These are phyloP conservation scores for Puccinia triticina DNA, from an alignment of 1,284 basidiomycete genomes.

Conservation along the genomic window DNA sequence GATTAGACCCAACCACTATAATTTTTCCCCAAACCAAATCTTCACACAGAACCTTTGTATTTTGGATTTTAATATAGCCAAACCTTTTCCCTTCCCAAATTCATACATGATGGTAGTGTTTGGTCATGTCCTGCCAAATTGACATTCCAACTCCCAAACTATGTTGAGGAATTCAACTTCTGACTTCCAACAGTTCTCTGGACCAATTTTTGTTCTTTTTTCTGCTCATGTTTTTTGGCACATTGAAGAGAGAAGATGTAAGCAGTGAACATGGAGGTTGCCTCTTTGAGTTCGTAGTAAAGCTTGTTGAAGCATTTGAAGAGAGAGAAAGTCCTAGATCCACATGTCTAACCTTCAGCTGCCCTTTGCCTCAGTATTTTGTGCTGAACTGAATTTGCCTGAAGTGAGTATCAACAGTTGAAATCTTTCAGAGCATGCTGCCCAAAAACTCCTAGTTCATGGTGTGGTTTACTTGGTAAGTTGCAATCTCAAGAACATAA, in stretches of 20 bases:
- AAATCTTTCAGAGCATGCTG: slow-evolving; percentile 40
- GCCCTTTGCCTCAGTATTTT: neutral
- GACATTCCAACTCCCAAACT: no score
- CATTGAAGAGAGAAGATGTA: slow-evolving; percentile 40
- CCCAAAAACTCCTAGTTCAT: slow-evolving; percentile 19
- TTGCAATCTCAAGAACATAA: neutral
- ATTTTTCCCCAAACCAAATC: no score
- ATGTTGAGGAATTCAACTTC: no score
- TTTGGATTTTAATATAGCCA: no score
- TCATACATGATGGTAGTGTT: no score
- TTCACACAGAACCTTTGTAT: no score
- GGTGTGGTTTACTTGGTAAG: slow-evolving; percentile 37
- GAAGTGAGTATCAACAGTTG: slow-evolving; percentile 42
- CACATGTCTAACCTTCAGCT: neutral
- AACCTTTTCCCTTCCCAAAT: no score
- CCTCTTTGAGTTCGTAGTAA: neutral
- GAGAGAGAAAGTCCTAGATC: neutral
- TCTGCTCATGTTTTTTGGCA: slow-evolving; percentile 25
- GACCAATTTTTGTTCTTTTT: no score
- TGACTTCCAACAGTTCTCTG: no score
- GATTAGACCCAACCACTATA: no score
- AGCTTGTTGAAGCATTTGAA: slow-evolving; percentile 5
- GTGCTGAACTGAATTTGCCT: slow-evolving; percentile 18
- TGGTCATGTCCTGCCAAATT: no score
- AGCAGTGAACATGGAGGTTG: neutral